phyloP scores from a whole-genome alignment of 306 rosid species.

The Malus asiatica region DNA sequence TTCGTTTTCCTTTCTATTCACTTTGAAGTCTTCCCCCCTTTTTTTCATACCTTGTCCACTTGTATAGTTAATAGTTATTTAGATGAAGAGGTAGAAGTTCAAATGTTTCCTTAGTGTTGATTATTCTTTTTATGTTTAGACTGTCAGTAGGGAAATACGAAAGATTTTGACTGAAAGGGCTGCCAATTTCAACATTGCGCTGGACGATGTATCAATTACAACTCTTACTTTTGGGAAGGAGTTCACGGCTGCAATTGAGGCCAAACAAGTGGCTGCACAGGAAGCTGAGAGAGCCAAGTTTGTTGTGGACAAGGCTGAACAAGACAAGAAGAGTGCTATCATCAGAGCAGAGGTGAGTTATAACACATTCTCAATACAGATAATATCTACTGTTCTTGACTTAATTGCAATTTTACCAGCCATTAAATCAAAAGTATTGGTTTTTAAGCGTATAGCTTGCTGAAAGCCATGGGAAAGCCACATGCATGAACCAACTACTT shows the following conservation, averaged over 20 bases:
- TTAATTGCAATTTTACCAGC: neutral
- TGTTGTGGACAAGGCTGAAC: slow-evolving; percentile 90
- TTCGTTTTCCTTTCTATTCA: neutral
- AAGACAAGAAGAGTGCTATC: slow-evolving; percentile 82
- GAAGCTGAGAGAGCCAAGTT: slow-evolving; percentile 97
- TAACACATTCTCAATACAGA: neutral
- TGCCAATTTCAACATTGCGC: slow-evolving; percentile 70
- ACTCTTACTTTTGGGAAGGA: slow-evolving; percentile 75
- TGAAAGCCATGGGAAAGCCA: neutral
- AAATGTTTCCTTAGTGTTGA: neutral
- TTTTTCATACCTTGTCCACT: neutral
- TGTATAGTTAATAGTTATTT: neutral
- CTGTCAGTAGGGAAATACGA: slow-evolving; percentile 83
- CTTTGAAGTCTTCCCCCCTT: neutral
- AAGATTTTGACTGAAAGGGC: slow-evolving; percentile 81
- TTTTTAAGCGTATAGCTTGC: neutral
- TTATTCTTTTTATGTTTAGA: slow-evolving; percentile 23
- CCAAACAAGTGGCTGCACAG: slow-evolving; percentile 98
- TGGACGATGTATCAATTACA: slow-evolving; percentile 95
- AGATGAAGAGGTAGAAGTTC: neutral
- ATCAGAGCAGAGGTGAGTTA: slow-evolving; percentile 79
- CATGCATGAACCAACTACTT: neutral
- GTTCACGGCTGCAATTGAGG: slow-evolving; percentile 91
- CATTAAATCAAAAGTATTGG: neutral
- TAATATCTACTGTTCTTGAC: neutral